A percentile compares a stretch with the other conserved stretches of the same genome.
Evolutionary conservation across 495 filamentous ascomycete species (phyloP).

Genomic region (Diplogelasinospora grovesii): DNA sequence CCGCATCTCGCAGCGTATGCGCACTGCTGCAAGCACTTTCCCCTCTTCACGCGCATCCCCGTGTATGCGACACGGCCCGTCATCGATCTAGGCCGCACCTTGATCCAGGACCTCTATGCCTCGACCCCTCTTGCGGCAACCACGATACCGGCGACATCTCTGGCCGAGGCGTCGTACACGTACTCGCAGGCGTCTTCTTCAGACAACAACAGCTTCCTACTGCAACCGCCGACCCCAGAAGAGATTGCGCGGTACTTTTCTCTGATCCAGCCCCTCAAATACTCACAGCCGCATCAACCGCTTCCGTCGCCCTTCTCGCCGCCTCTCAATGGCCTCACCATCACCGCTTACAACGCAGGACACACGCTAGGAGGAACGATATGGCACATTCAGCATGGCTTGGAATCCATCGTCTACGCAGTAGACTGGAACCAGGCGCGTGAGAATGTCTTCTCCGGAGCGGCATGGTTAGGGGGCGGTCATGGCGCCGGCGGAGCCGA

Average conservation of each 20-base stretch:
- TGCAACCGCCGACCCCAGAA: constrained; percentile 72
- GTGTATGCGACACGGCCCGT: constrained; percentile 93
- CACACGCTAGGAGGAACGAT: constrained; percentile 95
- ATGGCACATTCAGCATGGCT: constrained; percentile 96
- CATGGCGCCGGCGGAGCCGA: constrained; percentile 65
- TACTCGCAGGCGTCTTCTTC: constrained; percentile 44
- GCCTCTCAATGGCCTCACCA: constrained; percentile 82
- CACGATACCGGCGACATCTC: constrained; percentile 59
- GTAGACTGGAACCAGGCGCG: constrained; percentile 95
- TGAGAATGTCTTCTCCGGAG: constrained; percentile 88
- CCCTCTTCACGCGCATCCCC: constrained; percentile 86
- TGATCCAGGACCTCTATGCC: constrained; percentile 86
- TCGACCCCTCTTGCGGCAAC: constrained; percentile 83
- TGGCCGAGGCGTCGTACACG: constrained; percentile 58
- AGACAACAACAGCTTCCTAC: constrained; percentile 55
- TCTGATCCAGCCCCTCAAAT: constrained; percentile 89
- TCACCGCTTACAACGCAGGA: constrained; percentile 94
- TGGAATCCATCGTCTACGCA: constrained; percentile 96
- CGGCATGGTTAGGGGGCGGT: constrained; percentile 81
- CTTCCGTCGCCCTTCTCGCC: constrained; percentile 79
- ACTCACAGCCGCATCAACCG: constrained; percentile 91
- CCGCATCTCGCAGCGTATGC: constrained; percentile 88
- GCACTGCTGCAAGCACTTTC: constrained; percentile 95
- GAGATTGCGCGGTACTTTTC: constrained; percentile 91
- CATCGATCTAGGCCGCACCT: constrained; percentile 82